Evolutionary conservation across 2,329 filamentous ascomycete genomes (phyloP), one percentile per base, ranked within the genome.

Genomic region (Graphiopsis chlorocephala): DNA sequence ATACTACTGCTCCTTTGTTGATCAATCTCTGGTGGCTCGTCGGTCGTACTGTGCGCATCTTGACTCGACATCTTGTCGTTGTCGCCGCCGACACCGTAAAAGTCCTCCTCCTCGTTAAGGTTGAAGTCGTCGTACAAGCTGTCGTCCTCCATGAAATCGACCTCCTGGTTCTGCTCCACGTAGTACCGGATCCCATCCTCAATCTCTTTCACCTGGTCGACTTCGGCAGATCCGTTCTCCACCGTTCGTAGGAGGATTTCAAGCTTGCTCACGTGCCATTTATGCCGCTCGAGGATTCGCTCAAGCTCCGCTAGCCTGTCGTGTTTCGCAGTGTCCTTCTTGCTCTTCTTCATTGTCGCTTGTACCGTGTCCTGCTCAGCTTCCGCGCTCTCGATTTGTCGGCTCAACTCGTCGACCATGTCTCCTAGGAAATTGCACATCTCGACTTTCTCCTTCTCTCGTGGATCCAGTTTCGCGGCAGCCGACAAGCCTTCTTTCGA

Each of bases 401-500:
- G 90, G 75, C 96, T 93, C 65, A 99, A 86, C 76, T 97, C 92
- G 75, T 97, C 93, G 63, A 98, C 92, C 86, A 92, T 93, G 65
- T 82, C 86, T 67, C 88, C 88, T 53, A 99, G 82, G 79, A 98
- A 98, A 64, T 97, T 90, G 80, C 89, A 87, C 31, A 91, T 85
- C 73, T 98, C 94, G 67, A 91, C 84, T 80, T 97, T 96, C 77
- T 96, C 94, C 78, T 96, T 92, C 78, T 98, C 95, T 77, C 93
- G 96, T n/a, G 95, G 95, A 80, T 99, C 95, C 69, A 98, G 85
- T 79, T 96, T 96, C 59, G 92, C 89, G 28, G 93, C 92, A 61
- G 94, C 91, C 68, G 92, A 95, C 69, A 99, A 82, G 52, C 95
- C 95, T 80, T 98, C 95, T 83, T 99, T 98, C 68, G 95, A 98